A percentile compares a stretch with the other conserved stretches of the same genome.
These are phyloP conservation scores for Areca catechu DNA, from an alignment of 176 grass and related monocot genomes.

Conservation along the genomic window DNA sequence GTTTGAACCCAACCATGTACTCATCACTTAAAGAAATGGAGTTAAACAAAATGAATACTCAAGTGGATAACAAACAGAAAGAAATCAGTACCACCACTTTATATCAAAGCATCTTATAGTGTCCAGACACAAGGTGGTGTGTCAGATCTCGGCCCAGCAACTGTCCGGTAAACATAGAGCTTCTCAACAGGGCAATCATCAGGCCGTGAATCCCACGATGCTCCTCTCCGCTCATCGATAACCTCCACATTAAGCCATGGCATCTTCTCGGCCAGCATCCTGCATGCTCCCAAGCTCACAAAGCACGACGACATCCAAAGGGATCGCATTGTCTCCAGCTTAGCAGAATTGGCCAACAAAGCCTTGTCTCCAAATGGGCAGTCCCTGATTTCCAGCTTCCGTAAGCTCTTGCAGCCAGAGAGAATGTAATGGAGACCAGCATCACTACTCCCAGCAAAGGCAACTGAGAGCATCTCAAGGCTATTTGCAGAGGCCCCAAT, in stretches of 20 bases:
- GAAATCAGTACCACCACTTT: conserved; percentile 25
- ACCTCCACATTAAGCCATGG: conserved; percentile 57
- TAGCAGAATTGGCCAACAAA: conserved; percentile 51
- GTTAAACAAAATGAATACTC: no score
- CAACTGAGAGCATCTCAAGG: conserved; percentile 68
- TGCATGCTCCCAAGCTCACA: conserved; percentile 53
- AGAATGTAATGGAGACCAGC: conserved; percentile 54
- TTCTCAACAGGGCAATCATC: conserved; percentile 49
- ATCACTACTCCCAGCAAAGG: conserved; percentile 54
- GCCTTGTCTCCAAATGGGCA: conserved; percentile 62
- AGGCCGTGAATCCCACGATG: conserved; percentile 25
- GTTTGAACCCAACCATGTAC: no score
- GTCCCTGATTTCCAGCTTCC: conserved; percentile 72
- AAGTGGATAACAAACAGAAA: neutral
- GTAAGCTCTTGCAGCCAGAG: conserved; percentile 64
- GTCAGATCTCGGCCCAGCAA: conserved; percentile 49
- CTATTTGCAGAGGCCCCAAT: conserved; percentile 48
- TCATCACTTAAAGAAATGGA: no score
- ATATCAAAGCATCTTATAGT: conserved; percentile 15
- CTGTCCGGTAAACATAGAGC: conserved; percentile 58
- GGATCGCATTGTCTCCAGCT: conserved; percentile 89
- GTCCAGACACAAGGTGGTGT: conserved; percentile 53
- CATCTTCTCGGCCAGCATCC: conserved; percentile 54
- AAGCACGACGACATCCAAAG: conserved; percentile 79
- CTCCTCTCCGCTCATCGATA: conserved; percentile 34